Evolutionary conservation across 179 eudicot species (phyloP), one percentile per base, ranked within the genome.

Genomic region (Sideroxylon spinosum): DNA sequence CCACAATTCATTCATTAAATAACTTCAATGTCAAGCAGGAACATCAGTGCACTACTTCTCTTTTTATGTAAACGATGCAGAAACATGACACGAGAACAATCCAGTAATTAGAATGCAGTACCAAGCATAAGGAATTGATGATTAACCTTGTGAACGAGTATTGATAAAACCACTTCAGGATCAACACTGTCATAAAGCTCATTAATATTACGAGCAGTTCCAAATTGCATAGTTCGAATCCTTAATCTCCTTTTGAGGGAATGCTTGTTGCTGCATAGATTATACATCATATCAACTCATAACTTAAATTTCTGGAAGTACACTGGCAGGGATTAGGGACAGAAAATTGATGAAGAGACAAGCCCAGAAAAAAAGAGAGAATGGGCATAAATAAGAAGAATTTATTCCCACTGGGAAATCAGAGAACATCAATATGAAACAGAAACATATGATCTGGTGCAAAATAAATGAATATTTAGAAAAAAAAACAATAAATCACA

Each of bases 151-250:
- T 95, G 98, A 88, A 95, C 95, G 56, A 95, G 91, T 76, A 95
- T 86, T 13, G 98, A 89, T 67, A 95, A 91, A 77, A 95, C 91
- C 77, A 91, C 98, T 85, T 95, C 98, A 79, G 95, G 86, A 84
- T 95, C 98, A 78, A 95, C 98, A 85, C 89, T 90, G 76, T 95
- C 98, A 84, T 93, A 95, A 17, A 93, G 89, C 80, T 93, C 98
- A 81, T 90, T 93, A 28, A 95, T 90, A 85, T 90, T 91, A 61
- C 83, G 89, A 85, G 98, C 98, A 83, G 95, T 76, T 77, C 83
- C 88, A 82, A 88, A 88, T 77, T 89, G 97, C 89, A 95, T 57
- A 62, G 98, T 95, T 74, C 93, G 88, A 61, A 95, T 95, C 83
- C 98, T 88, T 73, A 95, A 84, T 83, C 97, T 86, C 88, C 98